Evolutionary conservation across 257 asterid genomes (phyloP), one percentile per base, ranked within the genome.

Genomic region (Fraxinus americana): DNA sequence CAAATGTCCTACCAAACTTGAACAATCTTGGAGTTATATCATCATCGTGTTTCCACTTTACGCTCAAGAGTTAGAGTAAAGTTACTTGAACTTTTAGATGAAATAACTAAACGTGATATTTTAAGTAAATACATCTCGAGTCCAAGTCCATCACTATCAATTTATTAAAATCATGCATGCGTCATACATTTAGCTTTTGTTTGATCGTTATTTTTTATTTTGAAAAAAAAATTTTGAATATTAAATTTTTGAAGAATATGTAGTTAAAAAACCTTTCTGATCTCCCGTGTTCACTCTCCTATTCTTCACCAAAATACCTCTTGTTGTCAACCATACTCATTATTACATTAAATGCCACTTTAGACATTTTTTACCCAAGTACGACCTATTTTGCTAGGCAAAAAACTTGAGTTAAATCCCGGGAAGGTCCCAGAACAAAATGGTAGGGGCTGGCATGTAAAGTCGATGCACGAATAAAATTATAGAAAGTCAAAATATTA

Each of bases 261-360:
- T 29, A 1, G 30, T 29, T 29, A 29, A 29, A 29, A 54, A 43
- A 32, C 70, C 41, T 77, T 34, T 5, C 38, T 77, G 1, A 70
- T 34, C 7, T 38, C 1, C 70, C 76, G 1, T 57, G 70, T 30
- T 77, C 63, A 5, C 59, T 23, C 14, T 70, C 59, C 27, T 39
- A 36, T 4, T 59, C 68, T 30, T 54, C 76, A 4, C 71, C 76
- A 41, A 70, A 70, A 35, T 70, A 77, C 52, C 30, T 29, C 1
- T 29, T 29, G 30, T 29, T 29, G 30, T 29, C 30, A 29, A 29
- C 30, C 30, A 29, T 29, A 1, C 76, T 77, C 70, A 77, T 52
- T 45, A 77, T 70, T 0, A 52, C 54, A 70, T 77, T 77, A 38
- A 77, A 70, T 0, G 81, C 5, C 2, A 57, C 9, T 17, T 70